Conservation (phyloP, 2,329 filamentous ascomycete genomes). For the Metarhizium rileyi region DNA sequence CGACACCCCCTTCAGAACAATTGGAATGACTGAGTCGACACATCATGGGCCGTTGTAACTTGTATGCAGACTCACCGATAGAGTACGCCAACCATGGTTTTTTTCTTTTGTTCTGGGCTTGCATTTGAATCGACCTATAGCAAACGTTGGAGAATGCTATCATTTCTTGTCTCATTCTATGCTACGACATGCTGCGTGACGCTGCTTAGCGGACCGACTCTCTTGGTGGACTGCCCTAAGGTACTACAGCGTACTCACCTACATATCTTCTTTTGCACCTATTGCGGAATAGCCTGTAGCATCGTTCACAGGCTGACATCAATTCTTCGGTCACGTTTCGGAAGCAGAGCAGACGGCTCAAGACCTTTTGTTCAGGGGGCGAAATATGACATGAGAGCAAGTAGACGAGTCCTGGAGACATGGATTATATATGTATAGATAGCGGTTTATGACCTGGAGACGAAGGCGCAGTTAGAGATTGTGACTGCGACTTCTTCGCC, state of each 20-base stretch:
- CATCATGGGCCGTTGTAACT: constrained; percentile 14
- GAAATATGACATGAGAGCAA: not conserved
- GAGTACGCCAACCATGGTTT: constrained; percentile 9
- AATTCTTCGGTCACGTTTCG: not conserved
- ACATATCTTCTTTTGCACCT: not conserved
- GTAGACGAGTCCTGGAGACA: not conserved
- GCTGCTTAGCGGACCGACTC: not conserved
- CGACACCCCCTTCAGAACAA: not conserved
- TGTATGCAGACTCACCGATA: constrained; percentile 5
- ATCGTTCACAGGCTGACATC: not conserved
- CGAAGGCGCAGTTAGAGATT: not conserved
- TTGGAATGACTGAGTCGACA: not conserved
- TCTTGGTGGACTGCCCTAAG: not conserved
- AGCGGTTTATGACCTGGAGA: not conserved
- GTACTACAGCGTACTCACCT: not conserved
- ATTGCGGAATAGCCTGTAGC: not conserved
- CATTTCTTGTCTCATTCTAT: constrained; percentile 1
- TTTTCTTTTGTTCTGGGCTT: constrained; percentile 4
- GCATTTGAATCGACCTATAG: constrained; percentile 10
- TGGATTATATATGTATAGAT: not conserved
- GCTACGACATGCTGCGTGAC: not conserved
- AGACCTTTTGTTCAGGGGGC: not conserved
- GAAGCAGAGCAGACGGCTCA: not conserved
- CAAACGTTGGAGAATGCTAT: not conserved
- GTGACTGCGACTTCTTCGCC: not conserved